phyloP scores from a whole-genome alignment of 2,329 filamentous ascomycete genomes.

The Xylariaceae sp. region DNA sequence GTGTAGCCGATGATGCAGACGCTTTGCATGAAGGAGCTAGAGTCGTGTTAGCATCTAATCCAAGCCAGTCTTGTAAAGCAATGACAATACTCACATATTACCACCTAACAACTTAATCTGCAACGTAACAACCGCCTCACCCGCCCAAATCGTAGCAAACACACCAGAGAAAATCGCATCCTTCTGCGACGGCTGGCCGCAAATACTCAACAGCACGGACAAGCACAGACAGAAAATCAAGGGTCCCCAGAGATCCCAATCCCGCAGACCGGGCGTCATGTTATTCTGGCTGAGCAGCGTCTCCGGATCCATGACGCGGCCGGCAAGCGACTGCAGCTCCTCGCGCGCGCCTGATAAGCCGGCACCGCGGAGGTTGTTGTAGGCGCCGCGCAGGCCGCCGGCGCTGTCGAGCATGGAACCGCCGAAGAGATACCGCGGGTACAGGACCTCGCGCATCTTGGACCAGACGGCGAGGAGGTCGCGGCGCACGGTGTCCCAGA shows the following conservation, averaged over 20 bases:
- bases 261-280: conserved; percentile 85
- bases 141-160: conserved; percentile 95
- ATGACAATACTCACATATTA: conserved; percentile 70
- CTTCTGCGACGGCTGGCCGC: conserved; percentile 72
- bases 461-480: conserved; percentile 92
- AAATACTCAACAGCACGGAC: conserved; percentile 80
- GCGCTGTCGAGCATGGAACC: conserved; percentile 55
- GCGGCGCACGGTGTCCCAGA: conserved; percentile 94
- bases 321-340: conserved; percentile 56
- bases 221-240: conserved; percentile 89
- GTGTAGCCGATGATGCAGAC: conserved; percentile 98
- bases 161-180: conserved; percentile 91
- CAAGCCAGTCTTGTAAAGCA: not conserved
- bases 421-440: conserved; percentile 84
- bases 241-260: conserved; percentile 98
- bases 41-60: conserved; percentile 19
- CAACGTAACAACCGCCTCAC: conserved; percentile 91
- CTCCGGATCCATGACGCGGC: conserved; percentile 60
- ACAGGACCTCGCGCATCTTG: conserved; percentile 96
- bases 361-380: conserved; percentile 55
- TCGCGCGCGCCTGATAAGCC: conserved; percentile 56
- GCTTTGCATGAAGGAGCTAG: conserved; percentile 92
- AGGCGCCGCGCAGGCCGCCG: conserved; percentile 53
- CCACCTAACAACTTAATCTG: conserved; percentile 96
- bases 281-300: conserved; percentile 53